A percentile compares a stretch with the other conserved stretches of the same genome.
These are phyloP conservation scores for Melampsora americana DNA, from an alignment of 1,284 basidiomycete genomes.

Conservation along the genomic window DNA sequence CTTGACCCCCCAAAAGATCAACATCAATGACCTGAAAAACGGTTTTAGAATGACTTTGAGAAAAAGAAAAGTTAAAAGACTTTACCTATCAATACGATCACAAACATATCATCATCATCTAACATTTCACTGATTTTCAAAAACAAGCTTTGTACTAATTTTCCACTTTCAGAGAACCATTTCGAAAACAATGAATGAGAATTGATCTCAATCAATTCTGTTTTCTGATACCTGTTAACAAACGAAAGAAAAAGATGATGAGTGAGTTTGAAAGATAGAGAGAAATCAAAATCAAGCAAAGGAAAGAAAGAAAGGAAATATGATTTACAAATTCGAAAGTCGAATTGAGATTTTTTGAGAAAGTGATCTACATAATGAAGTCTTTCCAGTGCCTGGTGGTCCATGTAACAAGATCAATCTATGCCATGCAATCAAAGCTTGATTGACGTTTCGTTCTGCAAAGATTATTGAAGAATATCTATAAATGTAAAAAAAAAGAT, in stretches of 20 bases:
- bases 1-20: not conserved
- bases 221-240: conserved; percentile 68
- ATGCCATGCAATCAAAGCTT: conserved; percentile 35
- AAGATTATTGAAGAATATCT: conserved; percentile 33
- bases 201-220: conserved; percentile 92
- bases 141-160: conserved; percentile 92
- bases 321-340: conserved; percentile 68
- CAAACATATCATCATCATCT: conserved; percentile 83
- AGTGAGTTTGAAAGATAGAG: not conserved
- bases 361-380: conserved; percentile 85
- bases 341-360: conserved; percentile 94
- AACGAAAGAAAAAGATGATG: conserved; percentile 7
- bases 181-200: conserved; percentile 66
- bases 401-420: conserved; percentile 81
- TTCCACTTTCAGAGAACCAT: conserved; percentile 91
- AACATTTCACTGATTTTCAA: conserved; percentile 77
- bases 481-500: not conserved
- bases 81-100: conserved; percentile 80
- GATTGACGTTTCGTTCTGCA: conserved; percentile 30
- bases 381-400: conserved; percentile 97
- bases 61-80: not conserved
- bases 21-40: no score
- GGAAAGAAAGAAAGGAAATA: not conserved
- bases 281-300: not conserved
- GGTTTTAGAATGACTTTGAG: not conserved